A percentile compares a stretch with the other conserved stretches of the same genome.
Conservation (phyloP, 2,329 filamentous ascomycete species). For the Claviceps cyperi region DNA sequence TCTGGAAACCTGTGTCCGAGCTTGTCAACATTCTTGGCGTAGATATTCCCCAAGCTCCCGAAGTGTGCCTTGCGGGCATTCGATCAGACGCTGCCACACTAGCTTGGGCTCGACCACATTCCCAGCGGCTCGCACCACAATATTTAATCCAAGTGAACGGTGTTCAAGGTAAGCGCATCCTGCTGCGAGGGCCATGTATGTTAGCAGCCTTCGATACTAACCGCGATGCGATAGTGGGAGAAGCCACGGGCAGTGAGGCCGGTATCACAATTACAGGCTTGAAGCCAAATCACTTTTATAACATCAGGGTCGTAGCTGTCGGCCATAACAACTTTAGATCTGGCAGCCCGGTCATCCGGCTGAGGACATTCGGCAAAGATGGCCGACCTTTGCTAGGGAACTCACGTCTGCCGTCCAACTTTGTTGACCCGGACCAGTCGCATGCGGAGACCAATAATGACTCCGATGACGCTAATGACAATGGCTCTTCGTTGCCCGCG, state of each 20-base stretch:
- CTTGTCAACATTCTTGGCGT: conserved; percentile 84
- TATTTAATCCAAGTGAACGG: conserved; percentile 91
- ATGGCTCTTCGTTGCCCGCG: conserved; percentile 34
- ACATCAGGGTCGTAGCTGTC: conserved; percentile 82
- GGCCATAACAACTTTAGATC: conserved; percentile 88
- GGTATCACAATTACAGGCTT: conserved; percentile 82
- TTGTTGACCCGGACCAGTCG: conserved; percentile 36
- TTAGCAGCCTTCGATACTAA: background rate
- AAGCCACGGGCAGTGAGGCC: conserved; percentile 42
- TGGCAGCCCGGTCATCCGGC: conserved; percentile 68
- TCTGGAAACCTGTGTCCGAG: conserved; percentile 81
- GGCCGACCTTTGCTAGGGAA: conserved; percentile 46
- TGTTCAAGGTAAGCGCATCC: conserved; percentile 53
- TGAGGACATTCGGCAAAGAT: conserved; percentile 59
- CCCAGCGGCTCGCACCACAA: conserved; percentile 58
- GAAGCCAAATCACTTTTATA: conserved; percentile 78
- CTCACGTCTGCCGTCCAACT: conserved; percentile 40
- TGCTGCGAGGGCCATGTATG: background rate
- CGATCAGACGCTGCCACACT: conserved; percentile 75
- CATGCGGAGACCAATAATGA: conserved; percentile 26
- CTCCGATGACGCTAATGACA: conserved; percentile 31
- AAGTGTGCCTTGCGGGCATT: conserved; percentile 82
- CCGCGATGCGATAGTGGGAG: conserved; percentile 48
- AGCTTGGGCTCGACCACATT: conserved; percentile 69
- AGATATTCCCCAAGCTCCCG: conserved; percentile 80